These are phyloP conservation scores for Pythium guiyangense DNA, from an alignment of 352 stramenopile genomes.

Conservation along the genomic window DNA sequence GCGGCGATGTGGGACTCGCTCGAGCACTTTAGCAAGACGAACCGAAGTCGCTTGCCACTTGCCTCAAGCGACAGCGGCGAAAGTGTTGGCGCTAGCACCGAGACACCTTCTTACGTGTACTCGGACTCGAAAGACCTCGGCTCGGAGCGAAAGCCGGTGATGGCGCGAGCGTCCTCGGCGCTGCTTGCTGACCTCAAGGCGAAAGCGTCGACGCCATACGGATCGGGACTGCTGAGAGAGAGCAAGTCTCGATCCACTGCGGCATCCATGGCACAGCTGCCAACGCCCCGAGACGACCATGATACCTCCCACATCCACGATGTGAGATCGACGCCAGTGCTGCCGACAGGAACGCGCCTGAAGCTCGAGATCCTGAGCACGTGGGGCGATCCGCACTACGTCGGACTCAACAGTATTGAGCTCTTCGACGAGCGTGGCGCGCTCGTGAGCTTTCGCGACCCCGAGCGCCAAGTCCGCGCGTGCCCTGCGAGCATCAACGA, in stretches of 20 bases:
- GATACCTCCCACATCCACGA: background rate
- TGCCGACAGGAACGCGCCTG: constrained; percentile 58
- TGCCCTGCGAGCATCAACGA: constrained; percentile 84
- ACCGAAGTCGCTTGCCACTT: constrained; percentile 54
- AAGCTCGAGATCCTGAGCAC: constrained; percentile 81
- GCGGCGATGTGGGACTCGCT: constrained; percentile 57
- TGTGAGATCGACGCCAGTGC: constrained; percentile 37
- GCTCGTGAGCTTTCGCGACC: constrained; percentile 42
- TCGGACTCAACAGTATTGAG: constrained; percentile 88
- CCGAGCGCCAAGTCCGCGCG: constrained; percentile 48
- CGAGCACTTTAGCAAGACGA: constrained; percentile 81
- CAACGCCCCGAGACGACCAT: background rate
- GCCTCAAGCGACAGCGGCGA: too few species aligned
- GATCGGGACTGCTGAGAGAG: background rate
- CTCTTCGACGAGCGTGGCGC: constrained; percentile 75
- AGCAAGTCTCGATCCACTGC: background rate
- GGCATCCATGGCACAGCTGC: background rate
- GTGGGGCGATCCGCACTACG: constrained; percentile 88
- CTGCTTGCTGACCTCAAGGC: constrained; percentile 9
- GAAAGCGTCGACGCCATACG: constrained; percentile 2
- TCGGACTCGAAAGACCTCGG: background rate
- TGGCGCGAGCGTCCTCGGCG: constrained; percentile 7
- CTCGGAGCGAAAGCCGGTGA: background rate
- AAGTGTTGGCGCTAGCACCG: background rate
- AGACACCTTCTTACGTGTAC: background rate